Conservation (phyloP, 495 filamentous ascomycete genomes). For the Hyaloscypha variabilis region DNA sequence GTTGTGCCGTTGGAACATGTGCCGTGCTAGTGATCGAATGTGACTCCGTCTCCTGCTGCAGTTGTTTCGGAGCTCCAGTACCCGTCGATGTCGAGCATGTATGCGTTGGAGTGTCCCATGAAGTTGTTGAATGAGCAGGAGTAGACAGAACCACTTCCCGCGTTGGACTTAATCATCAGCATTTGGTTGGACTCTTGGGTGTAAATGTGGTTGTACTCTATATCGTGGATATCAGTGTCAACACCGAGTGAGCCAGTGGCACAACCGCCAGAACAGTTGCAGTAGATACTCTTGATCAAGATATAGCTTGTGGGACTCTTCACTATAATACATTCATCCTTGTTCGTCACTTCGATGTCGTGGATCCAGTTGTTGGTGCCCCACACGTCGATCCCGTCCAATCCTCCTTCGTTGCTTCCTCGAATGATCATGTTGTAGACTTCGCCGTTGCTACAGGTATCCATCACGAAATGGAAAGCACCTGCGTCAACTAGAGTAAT, state of each 20-base stretch:
- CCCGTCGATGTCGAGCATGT: constrained; percentile 52
- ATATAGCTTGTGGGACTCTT: constrained; percentile 56
- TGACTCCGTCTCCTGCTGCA: constrained; percentile 48
- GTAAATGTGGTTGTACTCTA: constrained; percentile 54
- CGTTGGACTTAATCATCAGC: constrained; percentile 65
- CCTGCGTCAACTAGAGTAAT: constrained; percentile 50
- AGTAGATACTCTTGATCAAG: constrained; percentile 58
- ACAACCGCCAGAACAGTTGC: constrained; percentile 59
- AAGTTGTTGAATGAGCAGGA: constrained; percentile 59
- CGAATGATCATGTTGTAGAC: constrained; percentile 57
- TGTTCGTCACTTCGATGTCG: constrained; percentile 57
- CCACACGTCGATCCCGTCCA: constrained; percentile 57
- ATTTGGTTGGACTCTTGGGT: constrained; percentile 59
- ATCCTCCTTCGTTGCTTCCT: constrained; percentile 48
- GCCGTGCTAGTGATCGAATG: constrained; percentile 61
- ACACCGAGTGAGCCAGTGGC: constrained; percentile 52
- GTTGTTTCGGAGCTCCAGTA: constrained; percentile 27
- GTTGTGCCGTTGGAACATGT: constrained; percentile 50
- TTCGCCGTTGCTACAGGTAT: constrained; percentile 51
- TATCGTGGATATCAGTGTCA: constrained; percentile 43
- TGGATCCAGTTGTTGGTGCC: constrained; percentile 53
- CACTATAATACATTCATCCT: constrained; percentile 58
- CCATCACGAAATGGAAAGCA: constrained; percentile 46
- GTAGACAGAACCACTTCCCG: constrained; percentile 44
- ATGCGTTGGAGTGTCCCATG: constrained; percentile 50